phyloP scores from a whole-genome alignment of 805 yeast genomes.

The Candida fluviatilis region DNA sequence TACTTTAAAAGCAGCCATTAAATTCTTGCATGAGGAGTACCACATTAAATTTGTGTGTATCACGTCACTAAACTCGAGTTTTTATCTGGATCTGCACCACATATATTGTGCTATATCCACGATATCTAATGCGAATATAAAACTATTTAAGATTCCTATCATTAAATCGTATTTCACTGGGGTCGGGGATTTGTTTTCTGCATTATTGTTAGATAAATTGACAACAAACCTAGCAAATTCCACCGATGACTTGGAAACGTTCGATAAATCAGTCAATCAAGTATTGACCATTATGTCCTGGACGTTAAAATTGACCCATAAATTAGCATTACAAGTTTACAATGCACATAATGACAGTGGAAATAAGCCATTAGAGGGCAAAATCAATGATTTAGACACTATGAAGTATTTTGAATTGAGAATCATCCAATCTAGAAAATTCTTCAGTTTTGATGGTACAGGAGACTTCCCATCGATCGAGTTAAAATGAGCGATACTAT shows the following conservation, averaged over 20 bases:
- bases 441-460: constrained; percentile 20
- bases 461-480: constrained; percentile 15
- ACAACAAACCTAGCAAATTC: constrained; percentile 17
- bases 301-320: constrained; percentile 47
- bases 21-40: constrained; percentile 43
- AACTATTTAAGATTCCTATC: constrained; percentile 49
- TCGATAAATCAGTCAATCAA: constrained; percentile 45
- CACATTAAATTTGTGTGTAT: constrained; percentile 60
- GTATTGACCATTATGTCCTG: constrained; percentile 53
- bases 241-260: constrained; percentile 7
- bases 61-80: constrained; percentile 45
- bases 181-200: constrained; percentile 89
- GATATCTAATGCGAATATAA: constrained; percentile 10
- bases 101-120: constrained; percentile 26
- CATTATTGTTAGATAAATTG: constrained; percentile 65
- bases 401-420: constrained; percentile 74
- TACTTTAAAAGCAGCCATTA: constrained; percentile 44
- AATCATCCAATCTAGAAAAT: constrained; percentile 55
- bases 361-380: constrained; percentile 25
- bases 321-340: constrained; percentile 28
- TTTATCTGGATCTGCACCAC: constrained; percentile 10
- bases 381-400: constrained; percentile 51
- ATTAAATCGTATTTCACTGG: constrained; percentile 88
- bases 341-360: constrained; percentile 17
- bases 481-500: not conserved